Conservation (phyloP, 495 filamentous ascomycete genomes). For the Aspergillus homomorphus region DNA sequence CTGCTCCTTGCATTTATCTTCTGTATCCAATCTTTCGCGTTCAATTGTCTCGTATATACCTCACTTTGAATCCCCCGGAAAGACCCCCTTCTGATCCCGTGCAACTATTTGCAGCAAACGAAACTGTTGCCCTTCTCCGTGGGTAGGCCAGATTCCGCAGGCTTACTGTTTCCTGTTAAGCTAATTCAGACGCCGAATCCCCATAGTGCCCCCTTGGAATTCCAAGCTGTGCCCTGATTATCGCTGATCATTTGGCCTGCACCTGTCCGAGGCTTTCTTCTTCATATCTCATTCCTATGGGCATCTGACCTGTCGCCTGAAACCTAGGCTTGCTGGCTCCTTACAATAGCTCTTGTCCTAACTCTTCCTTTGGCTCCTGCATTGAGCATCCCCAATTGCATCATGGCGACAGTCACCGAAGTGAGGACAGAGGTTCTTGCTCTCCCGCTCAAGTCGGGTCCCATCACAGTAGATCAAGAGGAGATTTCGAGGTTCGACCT, state of each 20-base stretch:
- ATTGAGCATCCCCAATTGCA: not conserved
- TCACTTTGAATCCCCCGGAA: not conserved
- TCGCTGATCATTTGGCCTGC: not conserved
- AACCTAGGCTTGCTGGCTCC: not conserved
- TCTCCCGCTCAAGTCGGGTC: conserved; percentile 23
- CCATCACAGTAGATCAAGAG: conserved; percentile 31
- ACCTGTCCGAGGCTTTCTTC: not conserved
- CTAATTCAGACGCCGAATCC: not conserved
- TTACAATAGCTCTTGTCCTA: not conserved
- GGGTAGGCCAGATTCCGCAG: not conserved
- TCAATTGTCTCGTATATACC: not conserved
- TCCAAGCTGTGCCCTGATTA: not conserved
- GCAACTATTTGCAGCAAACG: not conserved
- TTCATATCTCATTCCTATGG: not conserved
- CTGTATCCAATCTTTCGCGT: not conserved
- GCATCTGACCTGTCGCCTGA: not conserved
- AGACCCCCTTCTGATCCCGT: not conserved
- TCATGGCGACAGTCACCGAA: conserved; percentile 32
- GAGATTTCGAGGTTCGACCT: conserved; percentile 28
- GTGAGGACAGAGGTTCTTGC: conserved; percentile 22
- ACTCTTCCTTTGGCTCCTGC: not conserved
- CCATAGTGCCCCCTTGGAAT: not conserved
- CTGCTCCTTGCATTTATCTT: not conserved
- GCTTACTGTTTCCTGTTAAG: not conserved
- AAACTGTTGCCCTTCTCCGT: not conserved